Conservation (phyloP, 306 rosid species). For the Dalbergia cultrata region DNA sequence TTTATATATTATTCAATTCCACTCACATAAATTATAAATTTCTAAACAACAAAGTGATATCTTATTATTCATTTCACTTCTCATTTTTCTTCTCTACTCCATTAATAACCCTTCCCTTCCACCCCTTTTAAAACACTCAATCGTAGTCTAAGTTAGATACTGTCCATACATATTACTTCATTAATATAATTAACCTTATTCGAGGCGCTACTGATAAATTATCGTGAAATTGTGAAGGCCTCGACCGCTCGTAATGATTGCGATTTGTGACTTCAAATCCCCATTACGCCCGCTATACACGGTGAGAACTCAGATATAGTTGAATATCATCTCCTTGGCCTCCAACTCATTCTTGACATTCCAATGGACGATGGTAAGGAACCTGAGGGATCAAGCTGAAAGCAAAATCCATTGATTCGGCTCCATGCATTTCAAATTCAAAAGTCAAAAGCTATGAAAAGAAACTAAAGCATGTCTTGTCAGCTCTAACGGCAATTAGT, state of each 20-base stretch:
- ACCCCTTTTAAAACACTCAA: too few species aligned
- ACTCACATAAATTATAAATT: too few species aligned
- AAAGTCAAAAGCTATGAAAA: constrained; percentile 4
- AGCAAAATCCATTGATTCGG: background rate
- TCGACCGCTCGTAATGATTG: background rate
- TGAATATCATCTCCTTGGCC: too few species aligned
- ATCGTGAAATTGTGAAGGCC: background rate
- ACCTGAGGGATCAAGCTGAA: background rate
- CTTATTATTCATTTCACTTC: too few species aligned
- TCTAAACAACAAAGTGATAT: too few species aligned
- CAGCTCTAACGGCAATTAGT: constrained; percentile 22
- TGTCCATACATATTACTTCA: background rate
- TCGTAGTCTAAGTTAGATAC: too few species aligned
- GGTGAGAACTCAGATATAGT: background rate
- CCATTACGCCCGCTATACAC: background rate
- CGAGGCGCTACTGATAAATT: background rate
- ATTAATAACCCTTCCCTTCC: too few species aligned
- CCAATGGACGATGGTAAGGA: background rate
- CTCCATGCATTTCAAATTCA: constrained; percentile 4
- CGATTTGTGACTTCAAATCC: background rate
- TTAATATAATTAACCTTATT: background rate
- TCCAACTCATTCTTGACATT: background rate
- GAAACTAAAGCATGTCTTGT: constrained; percentile 13
- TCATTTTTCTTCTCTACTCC: too few species aligned
- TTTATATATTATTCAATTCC: too few species aligned